These are phyloP conservation scores for Daedalea quercina DNA, from an alignment of 768 basidiomycete genomes.

Conservation along the genomic window DNA sequence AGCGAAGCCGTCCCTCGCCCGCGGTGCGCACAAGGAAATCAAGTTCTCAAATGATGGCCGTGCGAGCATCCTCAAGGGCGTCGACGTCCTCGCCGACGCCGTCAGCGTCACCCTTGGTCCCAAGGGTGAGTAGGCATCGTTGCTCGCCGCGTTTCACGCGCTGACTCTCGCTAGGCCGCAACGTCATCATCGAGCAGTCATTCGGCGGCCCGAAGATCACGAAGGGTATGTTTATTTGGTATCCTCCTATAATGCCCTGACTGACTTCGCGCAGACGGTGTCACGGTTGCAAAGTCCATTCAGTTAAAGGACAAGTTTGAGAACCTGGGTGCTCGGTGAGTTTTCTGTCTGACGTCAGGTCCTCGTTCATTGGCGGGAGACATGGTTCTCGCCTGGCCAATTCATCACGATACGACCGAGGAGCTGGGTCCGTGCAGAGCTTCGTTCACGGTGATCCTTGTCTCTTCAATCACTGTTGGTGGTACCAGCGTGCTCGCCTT, in stretches of 20 bases:
- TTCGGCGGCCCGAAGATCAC: slow-evolving; percentile 92
- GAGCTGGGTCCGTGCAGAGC: too few relatives aligned
- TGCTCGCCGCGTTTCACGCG: slow-evolving; percentile 11
- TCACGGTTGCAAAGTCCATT: slow-evolving; percentile 95
- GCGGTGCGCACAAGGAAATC: slow-evolving; percentile 92
- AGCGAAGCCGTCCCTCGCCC: slow-evolving; percentile 44
- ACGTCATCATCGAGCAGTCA: slow-evolving; percentile 96
- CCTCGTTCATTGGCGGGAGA: too few relatives aligned
- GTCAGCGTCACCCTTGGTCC: slow-evolving; percentile 96
- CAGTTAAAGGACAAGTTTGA: slow-evolving; percentile 96
- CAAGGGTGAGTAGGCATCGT: slow-evolving; percentile 52
- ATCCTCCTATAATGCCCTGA: not conserved
- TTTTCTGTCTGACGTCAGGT: too few relatives aligned
- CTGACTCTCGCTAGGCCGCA: slow-evolving; percentile 54
- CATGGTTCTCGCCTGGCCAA: too few relatives aligned
- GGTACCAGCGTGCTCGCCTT: too few relatives aligned
- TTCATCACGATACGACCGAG: too few relatives aligned
- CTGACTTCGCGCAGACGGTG: slow-evolving; percentile 61
- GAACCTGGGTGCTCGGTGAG: slow-evolving; percentile 95
- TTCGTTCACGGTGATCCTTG: too few relatives aligned
- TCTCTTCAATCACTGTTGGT: too few relatives aligned
- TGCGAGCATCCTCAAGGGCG: slow-evolving; percentile 89
- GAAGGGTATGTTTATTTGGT: slow-evolving; percentile 54
- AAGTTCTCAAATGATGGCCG: slow-evolving; percentile 95
- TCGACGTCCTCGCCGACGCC: slow-evolving; percentile 94